Base-by-base conservation (phyloP, 2,329 filamentous ascomycete genomes). In the Hymenoscyphus linearis region DNA sequence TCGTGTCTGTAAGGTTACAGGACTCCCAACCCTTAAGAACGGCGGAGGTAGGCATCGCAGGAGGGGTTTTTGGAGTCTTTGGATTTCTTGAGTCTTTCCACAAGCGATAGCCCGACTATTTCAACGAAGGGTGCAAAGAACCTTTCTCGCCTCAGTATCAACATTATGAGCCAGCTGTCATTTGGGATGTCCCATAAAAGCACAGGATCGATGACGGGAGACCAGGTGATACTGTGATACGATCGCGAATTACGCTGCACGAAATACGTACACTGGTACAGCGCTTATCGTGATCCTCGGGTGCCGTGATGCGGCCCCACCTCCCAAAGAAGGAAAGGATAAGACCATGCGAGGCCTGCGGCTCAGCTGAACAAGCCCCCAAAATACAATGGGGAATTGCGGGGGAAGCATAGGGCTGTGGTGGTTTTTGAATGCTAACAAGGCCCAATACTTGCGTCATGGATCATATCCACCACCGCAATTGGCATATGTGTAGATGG, bases 1-100 rank as follows among this genome's bases (percentile, higher is more conserved):
- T 52, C 4, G 80, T 81, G 65, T 82, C 80, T 18, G 71, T 80
- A 60, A 78, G 77, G 67, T 79, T 76, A 70, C 80, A 82, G 47
- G 76, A 74, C 59, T 80, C 77, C 78, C 79, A 82, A 26, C 76
- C 78, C 40, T 75, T 63, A 37, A 76, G 68, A 31, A 77, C 71
- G 9, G 74, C 68, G 27, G 73, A 73, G 36, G 72, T 67, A 36
- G 58, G 13, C 60, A 64, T 64, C 71, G 0, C 14, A 6, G 47
- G n/a, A 47, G n/a, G n/a, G n/a, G 7, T 1, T 9, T 16, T 3
- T 10, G n/a, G n/a, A 6, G 2, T 2, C n/a, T n/a, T n/a, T n/a
- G n/a, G n/a, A n/a, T n/a, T n/a, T n/a, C n/a, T n/a, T n/a, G n/a
- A n/a, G n/a, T 22, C n/a, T n/a, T n/a, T 44, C 37, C 14, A 44